These are phyloP conservation scores for Phytophthora vignae DNA, from an alignment of 352 stramenopile genomes.

Conservation along the genomic window DNA sequence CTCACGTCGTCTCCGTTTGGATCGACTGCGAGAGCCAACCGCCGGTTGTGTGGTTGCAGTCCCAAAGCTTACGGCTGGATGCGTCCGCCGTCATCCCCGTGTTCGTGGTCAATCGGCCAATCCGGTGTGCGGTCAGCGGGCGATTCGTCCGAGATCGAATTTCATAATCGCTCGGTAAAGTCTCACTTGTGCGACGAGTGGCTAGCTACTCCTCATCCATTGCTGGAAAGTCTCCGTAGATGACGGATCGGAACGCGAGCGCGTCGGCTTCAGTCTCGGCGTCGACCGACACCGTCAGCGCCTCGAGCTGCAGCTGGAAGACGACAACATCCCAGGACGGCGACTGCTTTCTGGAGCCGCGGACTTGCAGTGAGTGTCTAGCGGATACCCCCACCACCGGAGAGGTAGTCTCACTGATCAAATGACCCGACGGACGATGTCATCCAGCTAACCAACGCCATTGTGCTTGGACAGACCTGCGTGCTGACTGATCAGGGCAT, in stretches of 20 bases:
- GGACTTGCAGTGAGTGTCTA: conserved; percentile 49
- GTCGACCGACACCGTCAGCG: conserved; percentile 16
- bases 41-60: conserved; percentile 11
- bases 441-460: neutral
- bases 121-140: neutral
- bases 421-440: neutral
- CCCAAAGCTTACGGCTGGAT: conserved; percentile 12
- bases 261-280: conserved; percentile 2
- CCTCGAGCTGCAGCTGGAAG: conserved; percentile 47
- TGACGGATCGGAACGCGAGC: conserved; percentile 8
- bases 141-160: conserved; percentile 16
- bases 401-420: conserved; percentile 25
- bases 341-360: conserved; percentile 35
- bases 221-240: conserved; percentile 26
- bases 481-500: conserved; percentile 34
- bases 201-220: conserved; percentile 30
- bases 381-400: conserved; percentile 35
- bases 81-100: conserved; percentile 3
- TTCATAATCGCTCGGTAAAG: conserved; percentile 20
- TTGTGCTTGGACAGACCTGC: conserved; percentile 23
- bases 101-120: neutral
- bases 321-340: conserved; percentile 17
- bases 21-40: neutral
- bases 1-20: neutral
- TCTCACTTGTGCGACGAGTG: neutral